These are phyloP conservation scores for Xerophyta viscosa DNA, from an alignment of 106 monocot genomes.

Conservation along the genomic window DNA sequence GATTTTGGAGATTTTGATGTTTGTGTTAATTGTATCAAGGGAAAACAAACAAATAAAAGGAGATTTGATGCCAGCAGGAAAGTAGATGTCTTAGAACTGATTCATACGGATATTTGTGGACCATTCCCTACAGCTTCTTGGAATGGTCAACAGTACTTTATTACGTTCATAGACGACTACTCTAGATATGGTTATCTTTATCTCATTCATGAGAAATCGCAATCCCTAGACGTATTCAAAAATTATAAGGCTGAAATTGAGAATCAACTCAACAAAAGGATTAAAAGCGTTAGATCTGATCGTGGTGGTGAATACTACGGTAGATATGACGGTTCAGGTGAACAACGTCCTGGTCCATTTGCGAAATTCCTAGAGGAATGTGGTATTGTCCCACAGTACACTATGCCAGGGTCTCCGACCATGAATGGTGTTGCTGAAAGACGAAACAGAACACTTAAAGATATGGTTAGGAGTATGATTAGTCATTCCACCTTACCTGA, in stretches of 20 bases:
- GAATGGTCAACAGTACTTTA: constrained; percentile 2
- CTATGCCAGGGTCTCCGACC: neutral
- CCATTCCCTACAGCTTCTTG: neutral
- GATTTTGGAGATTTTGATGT: constrained; percentile 4
- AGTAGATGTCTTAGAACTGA: neutral
- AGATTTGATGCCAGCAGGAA: neutral
- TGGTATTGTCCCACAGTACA: constrained; percentile 7
- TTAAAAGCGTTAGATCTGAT: constrained; percentile 2
- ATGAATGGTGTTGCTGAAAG: constrained; percentile 1
- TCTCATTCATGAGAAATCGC: constrained; percentile 4
- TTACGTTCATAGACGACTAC: constrained; percentile 5
- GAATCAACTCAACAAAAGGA: neutral
- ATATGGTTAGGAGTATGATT: constrained; percentile 10
- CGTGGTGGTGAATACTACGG: constrained; percentile 8
- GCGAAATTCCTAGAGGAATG: neutral
- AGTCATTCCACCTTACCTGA: neutral
- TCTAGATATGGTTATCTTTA: constrained; percentile 3
- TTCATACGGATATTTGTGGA: constrained; percentile 11
- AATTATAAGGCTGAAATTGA: neutral
- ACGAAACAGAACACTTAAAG: neutral
- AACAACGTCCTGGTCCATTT: neutral
- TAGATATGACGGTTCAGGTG: neutral
- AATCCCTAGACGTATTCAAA: neutral
- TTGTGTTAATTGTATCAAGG: constrained; percentile 9
- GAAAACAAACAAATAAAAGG: constrained; percentile 6